Conservation (phyloP, 345 rosid genomes). For the Linum lewisii region DNA sequence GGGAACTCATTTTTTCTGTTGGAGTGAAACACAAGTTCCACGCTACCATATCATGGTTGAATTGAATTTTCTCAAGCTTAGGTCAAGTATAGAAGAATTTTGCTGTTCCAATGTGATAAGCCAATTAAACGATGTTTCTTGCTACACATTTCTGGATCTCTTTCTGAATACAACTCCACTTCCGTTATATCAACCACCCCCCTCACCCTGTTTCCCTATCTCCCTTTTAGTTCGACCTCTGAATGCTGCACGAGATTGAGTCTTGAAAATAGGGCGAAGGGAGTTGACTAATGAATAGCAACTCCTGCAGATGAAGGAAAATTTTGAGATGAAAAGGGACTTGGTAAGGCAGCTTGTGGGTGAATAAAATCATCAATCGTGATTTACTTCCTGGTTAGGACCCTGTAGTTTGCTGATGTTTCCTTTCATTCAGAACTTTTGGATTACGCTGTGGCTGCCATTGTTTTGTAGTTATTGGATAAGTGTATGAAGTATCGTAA, state of each 20-base stretch:
- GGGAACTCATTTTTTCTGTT: neutral
- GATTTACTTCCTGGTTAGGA: neutral
- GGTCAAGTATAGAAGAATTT: neutral
- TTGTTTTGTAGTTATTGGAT: neutral
- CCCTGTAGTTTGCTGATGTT: neutral
- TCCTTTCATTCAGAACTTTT: neutral
- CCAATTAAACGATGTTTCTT: too few relatives aligned
- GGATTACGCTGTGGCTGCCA: neutral
- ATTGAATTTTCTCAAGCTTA: too few relatives aligned
- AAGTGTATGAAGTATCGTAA: too few relatives aligned
- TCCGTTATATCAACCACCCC: too few relatives aligned
- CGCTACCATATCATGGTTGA: neutral
- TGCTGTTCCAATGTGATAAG: neutral
- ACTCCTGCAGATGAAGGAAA: neutral
- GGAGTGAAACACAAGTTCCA: neutral
- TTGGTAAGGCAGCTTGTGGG: neutral
- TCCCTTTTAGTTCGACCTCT: too few relatives aligned
- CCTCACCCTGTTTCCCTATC: too few relatives aligned
- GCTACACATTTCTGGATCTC: neutral
- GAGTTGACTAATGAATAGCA: neutral
- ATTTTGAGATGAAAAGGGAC: neutral
- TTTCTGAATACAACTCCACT: too few relatives aligned
- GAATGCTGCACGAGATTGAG: too few relatives aligned
- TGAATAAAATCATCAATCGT: neutral
- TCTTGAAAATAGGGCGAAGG: too few relatives aligned